Evolutionary conservation across 352 stramenopile species (phyloP), one percentile per base, ranked within the genome.

Genomic region (Pythium coloratum): DNA sequence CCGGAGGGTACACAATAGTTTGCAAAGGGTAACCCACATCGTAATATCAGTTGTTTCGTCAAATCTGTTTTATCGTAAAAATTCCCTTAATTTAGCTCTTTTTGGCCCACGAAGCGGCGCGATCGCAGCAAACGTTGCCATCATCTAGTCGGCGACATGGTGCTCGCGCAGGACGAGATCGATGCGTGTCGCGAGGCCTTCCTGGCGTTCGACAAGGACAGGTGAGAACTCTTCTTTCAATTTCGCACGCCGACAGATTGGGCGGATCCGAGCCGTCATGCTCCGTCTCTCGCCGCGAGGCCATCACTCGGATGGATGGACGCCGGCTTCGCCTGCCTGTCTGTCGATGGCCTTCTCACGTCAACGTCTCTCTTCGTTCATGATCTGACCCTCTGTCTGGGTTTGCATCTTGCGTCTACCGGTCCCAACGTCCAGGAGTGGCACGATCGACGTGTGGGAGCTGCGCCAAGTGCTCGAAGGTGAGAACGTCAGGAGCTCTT

Each of bases 381-480:
- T 20, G 16, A 53, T 53, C 46, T 55, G 49, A 55, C 20, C 49
- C 13, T 55, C 6, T 62, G 38, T 18, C 14, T 42, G 26, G 32
- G 36, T 38, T 49, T 33, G n/a, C 47, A 24, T 26, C 33, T 32
- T 66, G 30, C 14, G 44, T n/a, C 4, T 67, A 24, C 20, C 20
- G 20, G 20, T 24, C 20, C 20, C 20, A 24, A 24, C 20, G 20
- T 55, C 12, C 50, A 94, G 86, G 75, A 95, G 86, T 59, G 88
- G 97, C 5, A 98, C 93, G 20, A 99, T 99, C 57, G 97, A 99
- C 77, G 91, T 98, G 20, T 99, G 96, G 96, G 86, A 93, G 55
- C 65, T 94, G 44, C 84, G 84, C 6, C 82, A 92, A 89, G 86
- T 99, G 33, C 81, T 99, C 3, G 96, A 99, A 92, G 86, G 86